A percentile compares a stretch with the other conserved stretches of the same genome.
Conservation (phyloP, 176 grass and related monocot species). For the Otatea glauca region DNA sequence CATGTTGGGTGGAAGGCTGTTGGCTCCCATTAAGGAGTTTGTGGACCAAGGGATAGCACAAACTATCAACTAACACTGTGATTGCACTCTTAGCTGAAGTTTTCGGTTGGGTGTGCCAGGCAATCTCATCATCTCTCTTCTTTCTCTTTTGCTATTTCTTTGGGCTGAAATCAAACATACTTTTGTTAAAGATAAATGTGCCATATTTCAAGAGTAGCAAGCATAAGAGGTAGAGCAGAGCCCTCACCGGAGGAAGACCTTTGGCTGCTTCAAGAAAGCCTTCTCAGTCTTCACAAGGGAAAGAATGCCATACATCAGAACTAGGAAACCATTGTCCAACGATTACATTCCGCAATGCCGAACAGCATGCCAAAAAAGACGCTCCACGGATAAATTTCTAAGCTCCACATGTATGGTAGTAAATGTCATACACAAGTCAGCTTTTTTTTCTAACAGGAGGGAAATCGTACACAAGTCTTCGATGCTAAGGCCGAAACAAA, state of each 20-base stretch:
- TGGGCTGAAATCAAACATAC: constrained; percentile 33
- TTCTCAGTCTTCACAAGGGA: constrained; percentile 50
- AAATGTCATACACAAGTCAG: too few relatives aligned
- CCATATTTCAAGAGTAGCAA: background rate
- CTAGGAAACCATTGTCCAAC: background rate
- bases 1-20: too few relatives aligned
- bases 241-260: constrained; percentile 56
- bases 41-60: too few relatives aligned
- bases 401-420: too few relatives aligned
- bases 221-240: background rate
- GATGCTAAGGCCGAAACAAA: background rate
- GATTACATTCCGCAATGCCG: background rate
- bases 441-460: too few relatives aligned
- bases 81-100: too few relatives aligned
- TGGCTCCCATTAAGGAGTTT: too few relatives aligned
- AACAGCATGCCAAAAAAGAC: background rate
- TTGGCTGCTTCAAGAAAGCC: constrained; percentile 66
- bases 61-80: too few relatives aligned
- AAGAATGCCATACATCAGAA: constrained; percentile 1
- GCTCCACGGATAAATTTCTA: background rate
- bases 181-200: background rate
- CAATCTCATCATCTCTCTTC: too few relatives aligned
- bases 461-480: background rate
- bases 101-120: too few relatives aligned
- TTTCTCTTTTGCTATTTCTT: too few relatives aligned